Evolutionary conservation across 2,329 filamentous ascomycete genomes (phyloP).

Genomic region (Byssochlamys sp.): DNA sequence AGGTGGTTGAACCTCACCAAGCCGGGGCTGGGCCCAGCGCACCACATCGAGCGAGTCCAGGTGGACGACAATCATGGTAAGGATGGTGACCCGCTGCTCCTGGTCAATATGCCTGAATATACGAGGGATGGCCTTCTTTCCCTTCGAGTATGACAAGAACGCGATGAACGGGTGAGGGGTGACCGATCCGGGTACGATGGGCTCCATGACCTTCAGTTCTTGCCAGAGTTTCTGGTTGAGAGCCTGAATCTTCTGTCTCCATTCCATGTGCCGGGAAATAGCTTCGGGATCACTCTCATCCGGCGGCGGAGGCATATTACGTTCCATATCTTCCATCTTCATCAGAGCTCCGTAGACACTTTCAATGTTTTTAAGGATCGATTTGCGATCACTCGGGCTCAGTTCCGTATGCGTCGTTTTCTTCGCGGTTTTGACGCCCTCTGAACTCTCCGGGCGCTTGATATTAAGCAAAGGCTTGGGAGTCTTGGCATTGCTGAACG

Average conservation of each 20-base stretch:
- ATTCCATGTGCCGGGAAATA: constrained; percentile 66
- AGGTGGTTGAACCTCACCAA: constrained; percentile 64
- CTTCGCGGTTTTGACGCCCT: constrained; percentile 45
- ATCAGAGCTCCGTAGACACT: constrained; percentile 79
- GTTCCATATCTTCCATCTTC: constrained; percentile 87
- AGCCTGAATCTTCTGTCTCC: constrained; percentile 60
- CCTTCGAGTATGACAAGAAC: constrained; percentile 86
- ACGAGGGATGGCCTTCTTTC: constrained; percentile 88
- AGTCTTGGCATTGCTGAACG: constrained; percentile 96
- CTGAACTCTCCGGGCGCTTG: constrained; percentile 67
- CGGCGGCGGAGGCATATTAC: constrained; percentile 62
- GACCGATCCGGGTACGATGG: constrained; percentile 63
- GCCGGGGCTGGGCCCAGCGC: constrained; percentile 63
- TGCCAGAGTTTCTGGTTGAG: constrained; percentile 76
- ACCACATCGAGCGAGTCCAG: constrained; percentile 88
- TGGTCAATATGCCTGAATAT: constrained; percentile 89
- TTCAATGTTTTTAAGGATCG: constrained; percentile 76
- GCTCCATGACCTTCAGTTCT: constrained; percentile 83
- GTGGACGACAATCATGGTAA: constrained; percentile 92
- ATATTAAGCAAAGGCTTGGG: constrained; percentile 91
- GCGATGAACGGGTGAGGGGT: constrained; percentile 84
- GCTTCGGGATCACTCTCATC: constrained; percentile 58
- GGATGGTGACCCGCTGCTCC: constrained; percentile 80
- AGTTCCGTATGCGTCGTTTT: constrained; percentile 39
- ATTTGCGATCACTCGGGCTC: constrained; percentile 67